Conservation (phyloP, 2,329 filamentous ascomycete genomes). For the Ceratocystis destructans region DNA sequence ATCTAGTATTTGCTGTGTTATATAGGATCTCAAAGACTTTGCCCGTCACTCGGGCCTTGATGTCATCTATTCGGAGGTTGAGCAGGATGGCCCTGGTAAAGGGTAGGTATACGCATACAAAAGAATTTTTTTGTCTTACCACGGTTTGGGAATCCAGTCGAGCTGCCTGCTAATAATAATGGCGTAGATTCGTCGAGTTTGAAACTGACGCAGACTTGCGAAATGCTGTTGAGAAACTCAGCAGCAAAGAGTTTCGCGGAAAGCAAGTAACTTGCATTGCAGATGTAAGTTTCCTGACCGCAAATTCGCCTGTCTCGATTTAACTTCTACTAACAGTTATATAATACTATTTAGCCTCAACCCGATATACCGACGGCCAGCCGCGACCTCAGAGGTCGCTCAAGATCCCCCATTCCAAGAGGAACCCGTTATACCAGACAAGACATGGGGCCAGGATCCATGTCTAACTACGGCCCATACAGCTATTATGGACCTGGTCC, state of each 20-base stretch:
- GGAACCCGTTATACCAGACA: constrained; percentile 28
- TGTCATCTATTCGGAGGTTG: constrained; percentile 95
- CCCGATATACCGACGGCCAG: constrained; percentile 42
- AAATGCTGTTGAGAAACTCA: constrained; percentile 86
- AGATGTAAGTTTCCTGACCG: constrained; percentile 50
- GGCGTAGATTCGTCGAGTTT: constrained; percentile 81
- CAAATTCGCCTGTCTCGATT: not conserved
- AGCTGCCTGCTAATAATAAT: not conserved
- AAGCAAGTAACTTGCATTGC: constrained; percentile 70
- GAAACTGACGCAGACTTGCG: constrained; percentile 83
- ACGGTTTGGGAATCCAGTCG: no score
- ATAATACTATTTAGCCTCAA: constrained; percentile 45
- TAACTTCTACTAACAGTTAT: not conserved
- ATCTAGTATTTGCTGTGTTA: constrained; percentile 19
- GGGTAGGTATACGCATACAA: not conserved
- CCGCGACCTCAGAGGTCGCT: constrained; percentile 55
- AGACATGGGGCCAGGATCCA: constrained; percentile 6
- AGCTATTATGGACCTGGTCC: not conserved
- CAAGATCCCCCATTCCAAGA: constrained; percentile 56
- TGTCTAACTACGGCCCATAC: constrained; percentile 3
- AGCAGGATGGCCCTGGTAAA: constrained; percentile 50
- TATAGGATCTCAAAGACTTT: constrained; percentile 98
- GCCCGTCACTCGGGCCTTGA: constrained; percentile 92
- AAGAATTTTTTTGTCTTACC: not conserved
- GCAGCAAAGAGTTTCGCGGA: constrained; percentile 86